Evolutionary conservation across 2,329 filamentous ascomycete genomes (phyloP), one percentile per base, ranked within the genome.

Genomic region (Chalaropsis thielavioides): DNA sequence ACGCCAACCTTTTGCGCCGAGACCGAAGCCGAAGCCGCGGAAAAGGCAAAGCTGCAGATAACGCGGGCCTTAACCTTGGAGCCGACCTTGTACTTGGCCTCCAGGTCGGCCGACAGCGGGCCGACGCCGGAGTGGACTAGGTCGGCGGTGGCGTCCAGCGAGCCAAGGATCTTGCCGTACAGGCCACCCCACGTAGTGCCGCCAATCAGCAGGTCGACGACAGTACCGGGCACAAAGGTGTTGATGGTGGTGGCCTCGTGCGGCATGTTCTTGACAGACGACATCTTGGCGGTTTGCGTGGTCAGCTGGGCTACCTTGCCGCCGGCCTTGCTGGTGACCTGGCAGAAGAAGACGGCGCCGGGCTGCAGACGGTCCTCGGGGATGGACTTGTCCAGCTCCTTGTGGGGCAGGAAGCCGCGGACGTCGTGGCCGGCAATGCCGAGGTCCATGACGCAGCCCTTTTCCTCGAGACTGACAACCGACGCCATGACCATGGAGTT

Each of bases 401-500:
- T 90, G 68, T 87, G 88, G 4, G 90, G 83, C 72, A 99, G 80
- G 76, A 99, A 99, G 2, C 89, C 94, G 68, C 85, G 86, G 63
- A 92, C 74, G 44, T 83, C 81, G 40, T 80, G 76, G 63, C 85
- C 83, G 43, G 85, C 79, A 6, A 97, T 78, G 19, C 90, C 90
- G 44, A 97, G 76, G 70, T 96, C 90, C 90, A 99, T 96, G 65
- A 97, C 83, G 66, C 94, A 82, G 68, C 94, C 94, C 72, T 96
- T 92, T 71, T 99, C 95, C 75, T 99, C 92, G n/a, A 95, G 87
- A 74, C 92, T 99, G 62, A 82, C 76, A 31, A 99, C 86, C 0
- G 91, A 87, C 1, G 91, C 92, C 81, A 97, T 95, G 22, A 97
- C 78, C 58, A 89, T 91, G 69, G 80, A 81, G 71, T 95, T 87